Evolutionary conservation across 129 eudicot genomes (phyloP), one percentile per base, ranked within the genome.

Genomic region (Flaveria linearis): DNA sequence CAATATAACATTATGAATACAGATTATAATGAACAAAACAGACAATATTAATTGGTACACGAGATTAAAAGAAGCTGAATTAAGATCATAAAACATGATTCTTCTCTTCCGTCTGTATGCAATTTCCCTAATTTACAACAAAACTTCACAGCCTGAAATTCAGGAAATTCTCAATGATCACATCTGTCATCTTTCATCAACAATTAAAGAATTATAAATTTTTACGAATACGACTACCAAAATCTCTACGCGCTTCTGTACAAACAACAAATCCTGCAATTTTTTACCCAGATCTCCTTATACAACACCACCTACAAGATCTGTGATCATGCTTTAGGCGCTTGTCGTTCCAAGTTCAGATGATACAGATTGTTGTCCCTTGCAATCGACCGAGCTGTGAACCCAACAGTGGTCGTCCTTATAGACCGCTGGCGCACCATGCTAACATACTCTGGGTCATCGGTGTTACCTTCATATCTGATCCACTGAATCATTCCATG

Each of bases 401-500:
- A 75, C 66, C 96, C 98, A 2, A 92, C 98, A 3, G 96, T 90
- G 0, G 86, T 88, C 15, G 85, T 77, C 51, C 87, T 66, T 22
- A 92, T 82, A 1, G 96, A 88, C 69, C 96, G 90, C 55, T 92
- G 92, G 13, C 94, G 80, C 42, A 90, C 88, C 84, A 85, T 65
- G 65, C 77, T 74, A 78, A 87, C 85, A 53, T 69, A 93, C 47
- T 93, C 98, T 0, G 89, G 89, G 42, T 90, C 96, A 2, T 93
- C 90, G 0, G 84, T 46, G 4, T 69, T 53, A 12, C 98, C 98
- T 74, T 91, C 92, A 36, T 84, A 78, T 81, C 96, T 83, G 11
- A 90, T 83, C 95, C 93, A 88, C 62, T 93, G 95, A 20, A 93
- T 86, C 88, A 85, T 88, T 1, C 91, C 93, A 63, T 94, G 98